Base-by-base conservation (phyloP, 495 filamentous ascomycete species). In the Talaromyces thailandensis region DNA sequence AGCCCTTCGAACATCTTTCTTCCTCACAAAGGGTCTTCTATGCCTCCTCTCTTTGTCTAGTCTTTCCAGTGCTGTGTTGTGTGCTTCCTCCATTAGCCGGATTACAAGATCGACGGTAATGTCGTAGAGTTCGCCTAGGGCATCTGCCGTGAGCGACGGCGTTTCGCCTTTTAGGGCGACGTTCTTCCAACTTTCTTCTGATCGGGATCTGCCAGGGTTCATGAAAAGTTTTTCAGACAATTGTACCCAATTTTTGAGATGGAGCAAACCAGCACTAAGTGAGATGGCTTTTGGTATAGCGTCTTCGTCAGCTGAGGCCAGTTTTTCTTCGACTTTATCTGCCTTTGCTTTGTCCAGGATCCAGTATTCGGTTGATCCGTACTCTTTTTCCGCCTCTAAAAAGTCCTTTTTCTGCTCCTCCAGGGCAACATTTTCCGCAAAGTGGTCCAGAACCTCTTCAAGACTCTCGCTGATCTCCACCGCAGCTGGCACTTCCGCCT, bases 171-270 rank as follows among this genome's bases (percentile, higher is more conserved):
- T 62, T 23, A 72, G 71, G 7, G 74, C 75, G 6, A 88, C 57
- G 59, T 74, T 73, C 16, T 68, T 74, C 89, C 89, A 96, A 66
- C 91, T 91, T 55, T 85, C 79, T 43, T 87, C 82, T 23, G 73
- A 69, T 45, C 68, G 63, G 52, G 68, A 62, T 35, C 81, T 73
- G 2, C 77, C 73, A 4, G 82, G 80, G 69, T 94, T 93, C 92
- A 96, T 95, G 67, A 95, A 94, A 1, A 93, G 43, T 4, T 77
- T 76, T 24, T 79, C 75, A 0, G 89, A 88, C 5, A 96, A 73
- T 16, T 72, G 64, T 5, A 94, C 73, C 86, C 88, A 93, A 8
- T 70, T 79, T 18, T 73, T 71, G 6, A 87, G 64, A 37, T 77
- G 69, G 28, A 96, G 81, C 0, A 96, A 64, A 58, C 78, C 73